These are phyloP conservation scores for Hyphopichia pseudoburtonii DNA, from an alignment of 1,139 yeast genomes.

Conservation along the genomic window DNA sequence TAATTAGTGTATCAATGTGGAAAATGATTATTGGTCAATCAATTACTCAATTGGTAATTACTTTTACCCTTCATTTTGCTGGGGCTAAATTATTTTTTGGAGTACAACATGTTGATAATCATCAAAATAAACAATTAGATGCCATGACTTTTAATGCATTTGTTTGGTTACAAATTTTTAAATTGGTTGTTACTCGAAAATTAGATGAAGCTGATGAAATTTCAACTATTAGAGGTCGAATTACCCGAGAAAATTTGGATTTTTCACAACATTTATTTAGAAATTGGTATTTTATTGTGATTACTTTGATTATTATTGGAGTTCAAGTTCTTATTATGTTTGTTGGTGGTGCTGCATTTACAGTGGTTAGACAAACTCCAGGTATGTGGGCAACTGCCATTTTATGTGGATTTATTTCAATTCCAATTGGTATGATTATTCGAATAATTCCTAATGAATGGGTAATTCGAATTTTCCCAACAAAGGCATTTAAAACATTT, in stretches of 20 bases:
- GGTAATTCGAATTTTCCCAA: conserved; percentile 71
- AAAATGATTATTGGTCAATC: conserved; percentile 95
- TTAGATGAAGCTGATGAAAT: conserved; percentile 85
- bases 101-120: conserved; percentile 32
- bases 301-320: conserved; percentile 73
- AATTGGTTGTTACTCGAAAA: conserved; percentile 86
- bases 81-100: conserved; percentile 65
- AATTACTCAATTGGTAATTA: conserved; percentile 68
- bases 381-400: conserved; percentile 90
- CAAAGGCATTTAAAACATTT: conserved; percentile 47
- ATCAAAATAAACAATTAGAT: conserved; percentile 58
- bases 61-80: conserved; percentile 78
- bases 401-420: conserved; percentile 75
- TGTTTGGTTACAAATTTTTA: conserved; percentile 97
- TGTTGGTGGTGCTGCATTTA: conserved; percentile 96
- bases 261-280: conserved; percentile 79
- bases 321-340: conserved; percentile 89
- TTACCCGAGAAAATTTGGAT: conserved; percentile 63
- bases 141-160: conserved; percentile 93
- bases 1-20: conserved; percentile 94
- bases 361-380: conserved; percentile 74
- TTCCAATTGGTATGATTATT: conserved; percentile 76
- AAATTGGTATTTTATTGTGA: conserved; percentile 77
- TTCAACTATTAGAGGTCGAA: conserved; percentile 54
- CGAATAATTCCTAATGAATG: conserved; percentile 83